Base-by-base conservation (phyloP, 805 yeast genomes). In the Suhomyces prunicola region DNA sequence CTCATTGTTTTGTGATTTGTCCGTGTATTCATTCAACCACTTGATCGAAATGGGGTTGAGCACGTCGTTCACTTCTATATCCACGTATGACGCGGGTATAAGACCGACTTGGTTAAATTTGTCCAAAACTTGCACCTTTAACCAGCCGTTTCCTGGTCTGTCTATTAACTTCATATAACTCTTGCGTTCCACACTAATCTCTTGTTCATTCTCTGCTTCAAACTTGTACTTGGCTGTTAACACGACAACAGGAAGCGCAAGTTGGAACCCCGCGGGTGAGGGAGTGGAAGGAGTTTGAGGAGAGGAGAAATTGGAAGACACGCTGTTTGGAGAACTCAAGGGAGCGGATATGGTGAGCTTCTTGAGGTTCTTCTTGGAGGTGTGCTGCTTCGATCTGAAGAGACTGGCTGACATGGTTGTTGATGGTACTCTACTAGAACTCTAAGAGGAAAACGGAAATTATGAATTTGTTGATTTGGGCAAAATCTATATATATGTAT, bases 71-170 rank as follows among this genome's bases (percentile, higher is more conserved):
- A 72, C 71, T 6, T 68, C 71, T 17, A 74, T 74, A 15, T 67
- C 71, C 15, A 73, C 70, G 54, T 71, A 73, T 46, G 70, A 65
- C 3, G 78, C 76, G 6, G 79, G 78, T 31, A 74, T 67, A 4
- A 69, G 57, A 0, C 79, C 79, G 8, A 31, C 51, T 12, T 52
- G 46, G 31, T 55, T 58, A 23, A 51, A 54, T 12, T 62, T 55
- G 42, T 64, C 67, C 24, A 73, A 54, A 17, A 57, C 53, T 52
- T 67, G 67, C 3, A 74, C 78, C 39, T 60, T 53, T 24, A 74
- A 51, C 78, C 78, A 73, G 23, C 78, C 79, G 54, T 72, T 71
- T 2, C 76, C 78, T 2, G 69, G 70, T 27, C 73, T 60, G 22
- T 69, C 68, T 4, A 73, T 33, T 12, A 73, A 56, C 51, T 67